Conservation (phyloP, 2,329 filamentous ascomycete genomes). For the Penicillium brasilianum region DNA sequence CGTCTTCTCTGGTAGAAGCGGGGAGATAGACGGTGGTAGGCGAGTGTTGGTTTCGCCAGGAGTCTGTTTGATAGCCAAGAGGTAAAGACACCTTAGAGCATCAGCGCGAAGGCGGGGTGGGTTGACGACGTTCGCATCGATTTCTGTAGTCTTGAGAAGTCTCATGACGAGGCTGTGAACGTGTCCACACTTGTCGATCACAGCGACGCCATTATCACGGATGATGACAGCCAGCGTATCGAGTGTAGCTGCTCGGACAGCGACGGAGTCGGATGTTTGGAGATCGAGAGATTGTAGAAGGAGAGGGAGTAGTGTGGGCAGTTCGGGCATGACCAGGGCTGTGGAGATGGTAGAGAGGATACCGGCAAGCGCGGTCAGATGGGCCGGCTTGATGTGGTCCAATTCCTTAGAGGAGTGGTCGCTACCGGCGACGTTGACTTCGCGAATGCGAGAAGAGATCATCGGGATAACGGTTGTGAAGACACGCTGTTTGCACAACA, state of each 20-base stretch:
- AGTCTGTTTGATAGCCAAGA: slow-evolving; percentile 41
- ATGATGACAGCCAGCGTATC: slow-evolving; percentile 64
- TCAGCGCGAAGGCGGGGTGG: slow-evolving; percentile 40
- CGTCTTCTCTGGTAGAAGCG: slow-evolving; percentile 61
- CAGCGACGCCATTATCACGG: slow-evolving; percentile 58
- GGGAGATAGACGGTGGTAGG: slow-evolving; percentile 41
- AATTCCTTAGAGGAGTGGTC: slow-evolving; percentile 35
- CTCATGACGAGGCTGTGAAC: slow-evolving; percentile 62
- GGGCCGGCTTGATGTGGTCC: slow-evolving; percentile 60
- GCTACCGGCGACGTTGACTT: slow-evolving; percentile 40
- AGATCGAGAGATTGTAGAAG: slow-evolving; percentile 68
- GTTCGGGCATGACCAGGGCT: slow-evolving; percentile 63
- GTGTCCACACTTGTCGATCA: slow-evolving; percentile 60
- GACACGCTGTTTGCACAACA: slow-evolving; percentile 67
- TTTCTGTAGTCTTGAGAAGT: slow-evolving; percentile 54
- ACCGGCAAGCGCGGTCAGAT: slow-evolving; percentile 67
- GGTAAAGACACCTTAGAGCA: slow-evolving; percentile 45
- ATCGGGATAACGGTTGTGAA: slow-evolving; percentile 65
- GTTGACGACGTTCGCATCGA: slow-evolving; percentile 29
- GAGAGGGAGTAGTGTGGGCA: slow-evolving; percentile 62
- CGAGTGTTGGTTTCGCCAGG: slow-evolving; percentile 30
- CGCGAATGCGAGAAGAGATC: slow-evolving; percentile 59
- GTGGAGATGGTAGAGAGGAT: slow-evolving; percentile 65
- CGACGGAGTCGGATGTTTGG: slow-evolving; percentile 49
- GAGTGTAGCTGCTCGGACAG: slow-evolving; percentile 65